Base-by-base conservation (phyloP, 768 basidiomycete species). In the Collybiopsis luxurians region DNA sequence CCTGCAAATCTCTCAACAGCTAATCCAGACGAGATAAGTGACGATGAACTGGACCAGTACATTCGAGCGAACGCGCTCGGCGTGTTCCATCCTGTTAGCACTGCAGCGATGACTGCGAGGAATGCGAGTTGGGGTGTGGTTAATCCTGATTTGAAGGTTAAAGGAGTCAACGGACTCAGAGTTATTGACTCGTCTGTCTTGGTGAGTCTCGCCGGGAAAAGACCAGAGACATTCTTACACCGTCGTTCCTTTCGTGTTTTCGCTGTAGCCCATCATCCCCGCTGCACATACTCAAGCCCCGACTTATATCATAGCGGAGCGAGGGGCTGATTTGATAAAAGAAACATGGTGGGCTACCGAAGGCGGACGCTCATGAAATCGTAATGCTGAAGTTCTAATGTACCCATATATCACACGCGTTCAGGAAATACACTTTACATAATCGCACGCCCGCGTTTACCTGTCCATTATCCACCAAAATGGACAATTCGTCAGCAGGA, bases 151-250 rank as follows among this genome's bases (percentile, higher is more conserved):
- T 60, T 77, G 53, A 58, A 53, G 28, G 69, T 77, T 21, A 74
- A 75, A 62, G 71, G 71, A 4, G 60, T 71, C 2, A 46, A 36
- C 2, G 74, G 72, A 1, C 49, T 77, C 24, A 63, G 75, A 17
- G 63, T 77, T 24, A 70, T 75, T n/a, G 74, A 77, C 63, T 66
- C 67, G 13, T 73, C 73, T 21, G 63, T 76, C 7, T 55, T 68
- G 48, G 70, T 68, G 43, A 44, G 68, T 60, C 15, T 50, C 31
- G 13, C 31, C 31, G 31, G 31, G 5, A 34, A 13, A 6, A 6
- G 31, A 34, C 13, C 31, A 34, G 5, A 13, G 13, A 5, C 13
- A 13, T 34, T 6, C 31, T 34, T 38, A 28, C 39, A n/a, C n/a
- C n/a, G n/a, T n/a, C n/a, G n/a, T n/a, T n/a, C n/a, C n/a, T n/a